Evolutionary conservation across 2,329 filamentous ascomycete species (phyloP), one percentile per base, ranked within the genome.

Genomic region (Colletotrichum echinochloae): DNA sequence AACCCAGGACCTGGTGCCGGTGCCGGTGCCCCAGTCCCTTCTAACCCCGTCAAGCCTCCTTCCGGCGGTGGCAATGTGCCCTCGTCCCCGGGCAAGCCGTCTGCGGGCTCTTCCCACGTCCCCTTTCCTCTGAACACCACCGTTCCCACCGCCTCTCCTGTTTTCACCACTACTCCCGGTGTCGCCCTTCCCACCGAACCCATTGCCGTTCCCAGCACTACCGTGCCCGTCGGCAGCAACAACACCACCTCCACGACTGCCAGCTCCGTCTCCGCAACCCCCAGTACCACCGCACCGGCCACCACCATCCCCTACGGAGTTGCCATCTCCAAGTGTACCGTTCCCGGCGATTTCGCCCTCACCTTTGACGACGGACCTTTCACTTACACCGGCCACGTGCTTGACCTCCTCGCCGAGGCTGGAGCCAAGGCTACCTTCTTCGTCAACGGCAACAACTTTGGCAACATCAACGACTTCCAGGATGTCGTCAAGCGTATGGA

Each of bases 351-450:
- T 65, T 76, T 84, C 30, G 84, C 84, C 2, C 76, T 86, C 23
- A 85, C 83, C 1, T 85, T 83, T 72, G 85, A 86, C 71, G 84
- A 86, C 63, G 84, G 84, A 0, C 84, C 85, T 0, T 83, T 78
- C 67, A 65, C 73, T 11, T 85, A 81, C 73, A 87, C 85, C 7
- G 72, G 74, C 23, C 74, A 77, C 18, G 74, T 87, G 12, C 80
- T 87, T 33, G 79, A 84, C 66, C 60, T 81, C 1, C 71, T 84
- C 9, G 76, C 78, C 26, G 60, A 76, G 11, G 74, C 76, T 44
- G 61, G 77, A 3, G 76, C 78, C 61, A 80, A 78, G 56, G 82
- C 79, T 16, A 84, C 82, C 23, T 83, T 81, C 74, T 86, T 85
- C 75, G 76, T 84, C 60, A 79, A 79, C 0, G 82, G 82, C 3